These are phyloP conservation scores for Alternaria arbusti DNA, from an alignment of 2,329 filamentous ascomycete species.

Conservation along the genomic window DNA sequence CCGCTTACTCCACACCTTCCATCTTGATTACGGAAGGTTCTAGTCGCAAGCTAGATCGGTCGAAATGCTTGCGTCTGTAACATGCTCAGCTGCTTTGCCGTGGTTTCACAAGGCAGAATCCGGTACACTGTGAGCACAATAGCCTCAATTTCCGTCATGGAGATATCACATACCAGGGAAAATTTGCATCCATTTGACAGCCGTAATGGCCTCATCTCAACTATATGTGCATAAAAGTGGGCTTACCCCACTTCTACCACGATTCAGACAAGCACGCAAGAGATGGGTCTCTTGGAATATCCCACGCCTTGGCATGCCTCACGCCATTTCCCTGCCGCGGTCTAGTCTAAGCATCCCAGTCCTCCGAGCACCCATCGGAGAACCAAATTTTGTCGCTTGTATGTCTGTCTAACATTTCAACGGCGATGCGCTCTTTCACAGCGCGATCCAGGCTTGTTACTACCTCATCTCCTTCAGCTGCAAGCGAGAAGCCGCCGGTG, in stretches of 20 bases:
- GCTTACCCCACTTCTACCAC: background rate
- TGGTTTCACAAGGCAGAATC: background rate
- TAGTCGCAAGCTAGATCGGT: background rate
- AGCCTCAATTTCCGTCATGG: background rate
- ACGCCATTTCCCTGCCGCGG: background rate
- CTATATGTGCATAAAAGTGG: background rate
- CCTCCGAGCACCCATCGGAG: background rate
- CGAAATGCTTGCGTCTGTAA: background rate
- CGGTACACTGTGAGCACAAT: background rate
- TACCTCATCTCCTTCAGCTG: background rate
- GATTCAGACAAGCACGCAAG: constrained; percentile 2
- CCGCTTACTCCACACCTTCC: constrained; percentile 3
- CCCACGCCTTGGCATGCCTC: constrained; percentile 6
- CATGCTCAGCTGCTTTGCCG: background rate
- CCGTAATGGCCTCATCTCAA: background rate
- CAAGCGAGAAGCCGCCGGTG: background rate
- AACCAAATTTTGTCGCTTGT: background rate
- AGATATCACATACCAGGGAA: background rate
- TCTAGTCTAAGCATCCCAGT: background rate
- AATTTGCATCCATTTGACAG: background rate
- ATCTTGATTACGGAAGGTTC: constrained; percentile 6
- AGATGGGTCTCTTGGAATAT: background rate
- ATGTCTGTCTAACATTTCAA: background rate
- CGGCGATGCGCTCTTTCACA: background rate
- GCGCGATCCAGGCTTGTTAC: background rate